A percentile compares a stretch with the other conserved stretches of the same genome.
These are phyloP conservation scores for Dalbergia cultrata DNA, from an alignment of 306 rosid genomes.

Conservation along the genomic window DNA sequence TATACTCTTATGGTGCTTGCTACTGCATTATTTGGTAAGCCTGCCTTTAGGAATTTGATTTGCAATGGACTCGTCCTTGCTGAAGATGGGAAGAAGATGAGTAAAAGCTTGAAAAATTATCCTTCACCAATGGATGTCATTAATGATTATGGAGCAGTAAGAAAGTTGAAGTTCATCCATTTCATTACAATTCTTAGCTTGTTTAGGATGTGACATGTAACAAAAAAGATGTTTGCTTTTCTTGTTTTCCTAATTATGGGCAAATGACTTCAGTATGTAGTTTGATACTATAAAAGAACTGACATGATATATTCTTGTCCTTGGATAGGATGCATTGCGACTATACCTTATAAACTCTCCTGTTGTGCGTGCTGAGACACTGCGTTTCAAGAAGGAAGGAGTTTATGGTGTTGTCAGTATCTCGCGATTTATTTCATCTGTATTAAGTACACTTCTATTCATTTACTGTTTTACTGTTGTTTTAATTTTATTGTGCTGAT, in stretches of 20 bases:
- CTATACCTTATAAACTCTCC: constrained; percentile 94
- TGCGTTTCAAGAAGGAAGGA: constrained; percentile 96
- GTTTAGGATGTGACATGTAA: constrained; percentile 24
- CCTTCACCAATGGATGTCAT: constrained; percentile 92
- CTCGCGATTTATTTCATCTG: constrained; percentile 18
- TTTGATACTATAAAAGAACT: constrained; percentile 7
- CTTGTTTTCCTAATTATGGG: constrained; percentile 25
- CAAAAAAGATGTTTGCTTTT: constrained; percentile 7
- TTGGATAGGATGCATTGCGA: constrained; percentile 86
- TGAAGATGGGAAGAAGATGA: constrained; percentile 97
- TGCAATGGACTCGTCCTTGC: constrained; percentile 99
- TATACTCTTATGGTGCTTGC: constrained; percentile 96
- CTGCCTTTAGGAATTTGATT: constrained; percentile 92
- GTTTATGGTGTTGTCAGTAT: constrained; percentile 97
- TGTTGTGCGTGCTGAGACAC: constrained; percentile 95
- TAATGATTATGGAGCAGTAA: constrained; percentile 88
- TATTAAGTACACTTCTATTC: constrained; percentile 14
- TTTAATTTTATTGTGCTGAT: constrained; percentile 38
- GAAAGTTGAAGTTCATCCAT: constrained; percentile 39
- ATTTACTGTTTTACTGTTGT: constrained; percentile 7
- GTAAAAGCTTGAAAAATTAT: constrained; percentile 93
- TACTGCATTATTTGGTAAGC: constrained; percentile 92
- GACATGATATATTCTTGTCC: constrained; percentile 29
- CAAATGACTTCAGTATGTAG: not conserved
- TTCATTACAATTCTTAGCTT: not conserved